Conservation (phyloP, 805 yeast species). For the Lipomyces orientalis region DNA sequence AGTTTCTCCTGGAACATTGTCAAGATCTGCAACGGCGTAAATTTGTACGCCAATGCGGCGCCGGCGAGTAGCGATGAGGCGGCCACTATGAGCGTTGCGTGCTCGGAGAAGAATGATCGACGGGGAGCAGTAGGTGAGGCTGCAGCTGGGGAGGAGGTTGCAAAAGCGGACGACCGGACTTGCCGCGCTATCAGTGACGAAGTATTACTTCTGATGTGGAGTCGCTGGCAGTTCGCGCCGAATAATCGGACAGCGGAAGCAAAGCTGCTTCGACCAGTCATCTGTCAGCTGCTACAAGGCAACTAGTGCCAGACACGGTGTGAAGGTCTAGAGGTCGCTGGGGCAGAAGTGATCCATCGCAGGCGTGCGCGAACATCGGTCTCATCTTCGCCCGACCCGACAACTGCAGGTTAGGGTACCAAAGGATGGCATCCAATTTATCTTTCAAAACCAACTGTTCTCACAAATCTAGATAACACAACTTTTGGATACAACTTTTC, state of each 20-base stretch:
- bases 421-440: too few species aligned
- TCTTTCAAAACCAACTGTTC: too few species aligned
- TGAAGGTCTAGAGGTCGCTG: neutral
- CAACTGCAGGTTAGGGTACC: too few species aligned
- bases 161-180: neutral
- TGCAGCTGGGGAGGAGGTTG: neutral
- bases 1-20: constrained; percentile 16
- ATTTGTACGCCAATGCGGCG: constrained; percentile 24
- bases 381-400: too few species aligned
- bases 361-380: too few species aligned
- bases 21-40: constrained; percentile 21
- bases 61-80: constrained; percentile 23
- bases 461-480: too few species aligned
- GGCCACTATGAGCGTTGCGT: constrained; percentile 19
- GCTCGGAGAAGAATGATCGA: constrained; percentile 5
- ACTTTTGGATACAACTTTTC: too few species aligned
- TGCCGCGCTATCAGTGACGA: neutral
- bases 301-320: neutral
- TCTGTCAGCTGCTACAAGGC: neutral
- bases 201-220: neutral
- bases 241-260: neutral
- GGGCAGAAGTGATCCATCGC: too few species aligned
- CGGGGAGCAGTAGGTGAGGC: constrained; percentile 4
- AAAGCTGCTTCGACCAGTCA: neutral
- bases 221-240: neutral